These are phyloP conservation scores for Protoeuglena noctilucae DNA, from an alignment of 139 green algal species.

Conservation along the genomic window DNA sequence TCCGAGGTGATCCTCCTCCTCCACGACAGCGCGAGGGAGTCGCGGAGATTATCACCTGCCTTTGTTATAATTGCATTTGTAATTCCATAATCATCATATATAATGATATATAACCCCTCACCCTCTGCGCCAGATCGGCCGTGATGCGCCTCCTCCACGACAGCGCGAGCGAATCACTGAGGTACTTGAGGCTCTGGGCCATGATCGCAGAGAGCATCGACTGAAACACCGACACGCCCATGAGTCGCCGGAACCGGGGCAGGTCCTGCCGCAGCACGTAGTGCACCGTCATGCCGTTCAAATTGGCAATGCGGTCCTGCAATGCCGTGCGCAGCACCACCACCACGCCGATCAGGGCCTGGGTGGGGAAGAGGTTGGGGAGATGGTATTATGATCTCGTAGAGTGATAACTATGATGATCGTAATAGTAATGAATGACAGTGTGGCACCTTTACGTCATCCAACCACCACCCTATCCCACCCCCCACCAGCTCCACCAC, in stretches of 20 bases:
- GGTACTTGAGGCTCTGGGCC: slow-evolving; percentile 36
- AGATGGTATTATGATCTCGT: too few relatives aligned
- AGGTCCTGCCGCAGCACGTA: slow-evolving; percentile 47
- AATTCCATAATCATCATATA: too few relatives aligned
- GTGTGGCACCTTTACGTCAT: too few relatives aligned
- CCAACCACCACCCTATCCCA: too few relatives aligned
- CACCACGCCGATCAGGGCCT: slow-evolving; percentile 22
- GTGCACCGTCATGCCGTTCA: slow-evolving; percentile 49
- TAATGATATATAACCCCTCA: too few relatives aligned
- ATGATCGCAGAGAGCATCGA: slow-evolving; percentile 31
- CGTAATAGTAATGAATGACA: too few relatives aligned
- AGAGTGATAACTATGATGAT: too few relatives aligned
- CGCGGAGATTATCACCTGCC: too few relatives aligned
- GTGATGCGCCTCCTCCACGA: slow-evolving; percentile 41
- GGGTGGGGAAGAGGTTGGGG: too few relatives aligned
- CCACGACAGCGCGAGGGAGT: slow-evolving; percentile 46
- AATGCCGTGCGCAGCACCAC: slow-evolving; percentile 40
- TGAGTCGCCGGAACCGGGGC: slow-evolving; percentile 26
- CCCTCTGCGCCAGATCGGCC: slow-evolving; percentile 1
- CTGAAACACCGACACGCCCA: slow-evolving; percentile 3
- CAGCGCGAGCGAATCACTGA: slow-evolving; percentile 43
- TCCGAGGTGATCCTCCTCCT: slow-evolving; percentile 28
- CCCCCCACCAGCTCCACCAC: too few relatives aligned
- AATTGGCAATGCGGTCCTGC: slow-evolving; percentile 43
- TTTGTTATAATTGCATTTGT: too few relatives aligned